Evolutionary conservation across 805 yeast genomes (phyloP), one percentile per base, ranked within the genome.

Genomic region (Pichia rugopelliculosa): DNA sequence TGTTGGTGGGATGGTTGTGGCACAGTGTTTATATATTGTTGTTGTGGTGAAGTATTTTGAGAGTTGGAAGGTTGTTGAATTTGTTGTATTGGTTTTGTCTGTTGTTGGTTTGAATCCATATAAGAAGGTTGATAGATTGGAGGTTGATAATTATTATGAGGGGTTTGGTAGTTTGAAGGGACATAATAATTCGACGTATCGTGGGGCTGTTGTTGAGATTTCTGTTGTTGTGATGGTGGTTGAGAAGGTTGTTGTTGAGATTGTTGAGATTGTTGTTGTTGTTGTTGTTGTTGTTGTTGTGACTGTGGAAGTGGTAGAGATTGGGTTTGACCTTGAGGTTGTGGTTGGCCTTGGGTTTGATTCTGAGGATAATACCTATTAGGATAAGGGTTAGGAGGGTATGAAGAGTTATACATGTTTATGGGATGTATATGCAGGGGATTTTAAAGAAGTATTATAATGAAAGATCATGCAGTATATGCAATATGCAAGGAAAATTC

Each of bases 241-340:
- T 52, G 51, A 51, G 50, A 36, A 22, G 34, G 51, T 22, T 21
- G 40, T 41, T 21, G 46, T n/a, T n/a, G n/a, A n/a, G n/a, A n/a
- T n/a, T n/a, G n/a, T n/a, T n/a, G n/a, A n/a, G n/a, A n/a, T n/a
- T 17, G 49, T 25, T 37, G 41, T 10, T 21, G 23, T 21, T 44
- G 46, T 9, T 6, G 25, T 18, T 13, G 39, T 21, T 15, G 25
- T 6, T 22, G 18, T 10, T 7, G 24, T 11, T 20, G 48, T 12
- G 46, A 34, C 18, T 39, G 39, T 27, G 47, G 53, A 22, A 42
- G 55, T 48, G 47, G 57, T 25, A 48, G 49, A n/a, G 18, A 27
- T 22, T 27, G 48, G 12, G 13, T 26, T 15, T 43, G 48, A 4
- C 5, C 39, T 22, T 36, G 39, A 17, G 27, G 42, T 24, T 44